A percentile compares a stretch with the other conserved stretches of the same genome.
These are phyloP conservation scores for Rhizopogon rudus DNA, from an alignment of 768 basidiomycete genomes.

Conservation along the genomic window DNA sequence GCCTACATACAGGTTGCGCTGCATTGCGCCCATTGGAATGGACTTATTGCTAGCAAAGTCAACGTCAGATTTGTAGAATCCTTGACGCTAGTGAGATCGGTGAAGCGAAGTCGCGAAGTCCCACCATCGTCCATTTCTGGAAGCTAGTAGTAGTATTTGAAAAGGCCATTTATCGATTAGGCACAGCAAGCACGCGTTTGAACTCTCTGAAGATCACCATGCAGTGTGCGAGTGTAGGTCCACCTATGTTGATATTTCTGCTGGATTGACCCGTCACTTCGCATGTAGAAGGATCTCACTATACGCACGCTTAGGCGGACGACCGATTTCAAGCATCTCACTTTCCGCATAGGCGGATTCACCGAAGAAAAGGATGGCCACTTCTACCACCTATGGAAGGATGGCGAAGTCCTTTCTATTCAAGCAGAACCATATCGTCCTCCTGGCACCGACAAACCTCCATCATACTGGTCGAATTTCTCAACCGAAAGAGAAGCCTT, in stretches of 20 bases:
- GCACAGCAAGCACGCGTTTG: background rate
- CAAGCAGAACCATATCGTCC: constrained; percentile 28
- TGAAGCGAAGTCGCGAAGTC: background rate
- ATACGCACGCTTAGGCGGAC: constrained; percentile 18
- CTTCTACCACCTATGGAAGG: constrained; percentile 26
- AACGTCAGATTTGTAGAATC: background rate
- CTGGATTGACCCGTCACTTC: background rate
- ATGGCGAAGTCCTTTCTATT: constrained; percentile 22
- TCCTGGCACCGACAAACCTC: background rate
- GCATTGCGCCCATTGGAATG: background rate
- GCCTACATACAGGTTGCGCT: background rate
- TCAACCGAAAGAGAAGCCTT: constrained; percentile 18
- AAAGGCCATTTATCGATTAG: background rate
- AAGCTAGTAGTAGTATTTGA: background rate
- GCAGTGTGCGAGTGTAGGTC: constrained; percentile 28
- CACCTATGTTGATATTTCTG: constrained; percentile 1
- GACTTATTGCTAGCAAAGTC: background rate
- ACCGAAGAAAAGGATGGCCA: constrained; percentile 9
- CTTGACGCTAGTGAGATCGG: too few relatives aligned
- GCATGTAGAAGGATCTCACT: constrained; percentile 12
- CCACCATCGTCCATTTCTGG: background rate
- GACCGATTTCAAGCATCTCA: constrained; percentile 20
- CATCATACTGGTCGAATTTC: background rate
- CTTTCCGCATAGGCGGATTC: constrained; percentile 10
- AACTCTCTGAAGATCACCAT: constrained; percentile 10